Evolutionary conservation across 2,329 filamentous ascomycete genomes (phyloP).

Genomic region (Fulvia fulva): DNA sequence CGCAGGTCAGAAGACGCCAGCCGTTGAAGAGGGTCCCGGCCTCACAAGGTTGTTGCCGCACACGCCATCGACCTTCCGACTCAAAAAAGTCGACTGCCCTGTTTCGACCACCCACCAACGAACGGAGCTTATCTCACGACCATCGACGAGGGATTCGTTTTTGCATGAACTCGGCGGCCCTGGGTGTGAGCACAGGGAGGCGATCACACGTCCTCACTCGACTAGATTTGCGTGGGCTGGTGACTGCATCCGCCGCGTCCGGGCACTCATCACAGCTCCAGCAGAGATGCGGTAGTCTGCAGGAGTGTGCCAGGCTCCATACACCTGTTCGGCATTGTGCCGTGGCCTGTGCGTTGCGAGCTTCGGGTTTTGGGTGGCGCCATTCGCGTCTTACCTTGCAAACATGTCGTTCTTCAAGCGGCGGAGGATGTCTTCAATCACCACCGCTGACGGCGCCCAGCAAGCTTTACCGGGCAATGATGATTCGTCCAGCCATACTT

Average conservation of each 20-base stretch:
- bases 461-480: constrained; percentile 5
- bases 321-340: not conserved
- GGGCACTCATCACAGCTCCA: not conserved
- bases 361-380: constrained; percentile 8
- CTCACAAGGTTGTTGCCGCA: not conserved
- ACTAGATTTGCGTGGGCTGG: not conserved
- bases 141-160: not conserved
- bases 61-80: not conserved
- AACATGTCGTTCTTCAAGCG: constrained; percentile 23
- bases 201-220: not conserved
- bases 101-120: not conserved
- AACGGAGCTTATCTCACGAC: not conserved
- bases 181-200: not conserved
- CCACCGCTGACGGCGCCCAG: constrained; percentile 4
- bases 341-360: constrained; percentile 1
- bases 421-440: constrained; percentile 20
- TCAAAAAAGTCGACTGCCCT: not conserved
- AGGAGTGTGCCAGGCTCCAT: not conserved
- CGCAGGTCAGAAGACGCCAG: not conserved
- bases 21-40: not conserved
- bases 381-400: constrained; percentile 14
- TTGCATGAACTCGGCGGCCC: not conserved
- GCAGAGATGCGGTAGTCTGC: not conserved
- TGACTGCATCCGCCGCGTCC: not conserved
- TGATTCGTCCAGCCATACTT: constrained; percentile 6